Base-by-base conservation (phyloP, 208 protist genomes). In the Wallacemonas sp. region DNA sequence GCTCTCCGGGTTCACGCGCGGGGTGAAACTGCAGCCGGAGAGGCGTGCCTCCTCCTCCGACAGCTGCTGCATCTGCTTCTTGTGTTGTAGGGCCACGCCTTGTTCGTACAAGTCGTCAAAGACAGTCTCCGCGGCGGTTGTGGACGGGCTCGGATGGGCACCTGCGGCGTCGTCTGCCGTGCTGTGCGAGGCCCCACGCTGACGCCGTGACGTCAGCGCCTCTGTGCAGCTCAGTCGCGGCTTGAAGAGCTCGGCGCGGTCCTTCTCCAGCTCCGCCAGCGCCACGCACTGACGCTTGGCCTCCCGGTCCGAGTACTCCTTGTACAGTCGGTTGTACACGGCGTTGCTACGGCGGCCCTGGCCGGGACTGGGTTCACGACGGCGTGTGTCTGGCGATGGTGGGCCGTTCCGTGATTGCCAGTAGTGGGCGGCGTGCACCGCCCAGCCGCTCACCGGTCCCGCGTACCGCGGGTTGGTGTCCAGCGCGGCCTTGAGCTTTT, bases 401-500 rank as follows among this genome's bases (percentile, higher is more conserved):
- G n/a, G n/a, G 25, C 52, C 32, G 33, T 41, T 57, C 7, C 48
- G 57, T 11, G 22, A 14, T 22, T 16, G 65, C 62, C 73, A 84
- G 57, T 79, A 87, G 38, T 44, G 32, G 2, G 61, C 71, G 50
- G 79, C 78, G 18, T 70, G 74, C 55, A 73, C 72, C 2, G 75
- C 62, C 77, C 77, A 81, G 23, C 74, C 79, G 25, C 63, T 66
- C 23, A 85, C 67, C 16, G 81, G 77, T 12, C 73, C 78, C 26
- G 74, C 69, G 74, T 84, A 85, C 10, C 70, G 61, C 28, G 68
- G 74, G 46, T 76, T 71, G 57, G 72, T 76, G 31, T 82, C 76
- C 25, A 78, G 55, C 57, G 78, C 72, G 14, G 49, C 46, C 50
- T 61, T 66, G 28, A 79, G 78, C 25, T 75, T 67, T 18, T 1